Evolutionary conservation across 2,329 filamentous ascomycete genomes (phyloP).

Genomic region (Calonectria ilicicola): DNA sequence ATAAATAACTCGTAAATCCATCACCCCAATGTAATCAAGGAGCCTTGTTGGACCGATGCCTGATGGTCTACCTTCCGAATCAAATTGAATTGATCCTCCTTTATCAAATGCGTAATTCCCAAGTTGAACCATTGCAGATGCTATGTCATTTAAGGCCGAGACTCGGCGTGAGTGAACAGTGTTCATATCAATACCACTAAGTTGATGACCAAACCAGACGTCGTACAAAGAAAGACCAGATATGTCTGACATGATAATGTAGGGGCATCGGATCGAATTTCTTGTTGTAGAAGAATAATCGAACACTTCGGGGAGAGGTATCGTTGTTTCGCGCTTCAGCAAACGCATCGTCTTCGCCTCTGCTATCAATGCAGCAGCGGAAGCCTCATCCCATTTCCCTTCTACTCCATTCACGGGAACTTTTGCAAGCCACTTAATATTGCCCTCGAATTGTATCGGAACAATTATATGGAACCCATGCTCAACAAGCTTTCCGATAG

Average conservation of each 20-base stretch:
- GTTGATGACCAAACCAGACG: slow-evolving; percentile 4
- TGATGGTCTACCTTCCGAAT: background rate
- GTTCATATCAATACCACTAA: background rate
- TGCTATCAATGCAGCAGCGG: background rate
- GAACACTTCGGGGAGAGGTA: slow-evolving; percentile 15
- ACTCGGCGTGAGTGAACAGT: background rate
- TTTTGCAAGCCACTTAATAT: background rate
- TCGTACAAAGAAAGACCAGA: slow-evolving; percentile 1
- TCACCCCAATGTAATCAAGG: background rate
- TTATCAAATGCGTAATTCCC: background rate
- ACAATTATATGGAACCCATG: background rate
- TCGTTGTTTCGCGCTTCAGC: slow-evolving; percentile 9
- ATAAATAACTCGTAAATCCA: slow-evolving; percentile 6
- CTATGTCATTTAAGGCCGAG: background rate
- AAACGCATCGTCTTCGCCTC: slow-evolving; percentile 19
- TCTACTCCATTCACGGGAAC: background rate
- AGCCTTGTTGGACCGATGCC: background rate
- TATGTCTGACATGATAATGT: slow-evolving; percentile 6
- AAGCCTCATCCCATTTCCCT: slow-evolving; percentile 1
- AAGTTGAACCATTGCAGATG: slow-evolving; percentile 14
- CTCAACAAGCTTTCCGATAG: background rate
- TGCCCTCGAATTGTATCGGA: background rate
- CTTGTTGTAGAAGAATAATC: background rate
- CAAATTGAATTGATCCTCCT: background rate
- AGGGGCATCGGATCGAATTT: background rate